A percentile compares a stretch with the other conserved stretches of the same genome.
phyloP scores from a whole-genome alignment of 2,329 filamentous ascomycete genomes.

The Seiridium cupressi region DNA sequence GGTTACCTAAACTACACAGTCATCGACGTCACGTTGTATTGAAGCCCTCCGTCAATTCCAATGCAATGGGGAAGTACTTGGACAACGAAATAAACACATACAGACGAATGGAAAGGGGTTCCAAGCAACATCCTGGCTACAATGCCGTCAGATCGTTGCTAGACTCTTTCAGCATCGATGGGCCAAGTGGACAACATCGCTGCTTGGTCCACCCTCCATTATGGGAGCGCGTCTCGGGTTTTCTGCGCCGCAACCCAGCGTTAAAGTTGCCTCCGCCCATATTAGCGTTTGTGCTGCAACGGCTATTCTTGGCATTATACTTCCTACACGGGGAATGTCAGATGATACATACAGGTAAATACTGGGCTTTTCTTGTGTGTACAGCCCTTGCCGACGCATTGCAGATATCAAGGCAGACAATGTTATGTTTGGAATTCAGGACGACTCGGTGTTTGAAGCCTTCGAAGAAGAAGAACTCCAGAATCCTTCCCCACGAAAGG shows the following conservation, averaged over 20 bases:
- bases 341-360: slow-evolving; percentile 42
- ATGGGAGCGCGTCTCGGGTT: slow-evolving; percentile 37
- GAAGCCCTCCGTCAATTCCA: slow-evolving; percentile 27
- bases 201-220: slow-evolving; percentile 39
- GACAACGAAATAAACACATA: background rate
- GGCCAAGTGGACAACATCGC: slow-evolving; percentile 32
- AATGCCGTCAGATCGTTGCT: slow-evolving; percentile 29
- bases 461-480: slow-evolving; percentile 39
- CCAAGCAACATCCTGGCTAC: slow-evolving; percentile 27
- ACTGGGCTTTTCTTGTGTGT: background rate
- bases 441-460: slow-evolving; percentile 36
- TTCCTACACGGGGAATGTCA: slow-evolving; percentile 44
- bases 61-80: slow-evolving; percentile 4
- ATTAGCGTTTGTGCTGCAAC: slow-evolving; percentile 32
- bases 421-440: slow-evolving; percentile 39
- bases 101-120: background rate
- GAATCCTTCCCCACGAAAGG: slow-evolving; percentile 39
- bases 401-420: slow-evolving; percentile 45
- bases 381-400: background rate
- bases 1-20: background rate
- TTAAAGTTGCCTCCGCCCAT: slow-evolving; percentile 31
- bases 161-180: slow-evolving; percentile 34
- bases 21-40: slow-evolving; percentile 28
- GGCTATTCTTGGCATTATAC: slow-evolving; percentile 41
- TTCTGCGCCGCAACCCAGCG: slow-evolving; percentile 37